Conservation (phyloP, 345 rosid species). For the Schrenkiella parvula region DNA sequence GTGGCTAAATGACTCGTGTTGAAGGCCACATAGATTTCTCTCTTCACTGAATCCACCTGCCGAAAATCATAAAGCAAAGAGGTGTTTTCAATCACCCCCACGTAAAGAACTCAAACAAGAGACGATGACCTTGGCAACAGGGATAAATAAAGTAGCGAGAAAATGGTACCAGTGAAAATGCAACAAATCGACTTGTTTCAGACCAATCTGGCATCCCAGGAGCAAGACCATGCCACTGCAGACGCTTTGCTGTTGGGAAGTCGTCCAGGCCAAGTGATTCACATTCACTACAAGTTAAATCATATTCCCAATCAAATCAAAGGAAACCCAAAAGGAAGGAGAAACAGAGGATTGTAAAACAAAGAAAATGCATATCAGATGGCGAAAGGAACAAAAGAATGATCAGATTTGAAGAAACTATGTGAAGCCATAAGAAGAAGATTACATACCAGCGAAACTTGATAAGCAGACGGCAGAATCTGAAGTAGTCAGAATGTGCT, state of each 20-base stretch:
- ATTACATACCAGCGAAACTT: conserved; percentile 68
- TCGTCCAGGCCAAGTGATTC: conserved; percentile 78
- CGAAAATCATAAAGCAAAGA: neutral
- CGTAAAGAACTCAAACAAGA: neutral
- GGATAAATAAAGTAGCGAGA: neutral
- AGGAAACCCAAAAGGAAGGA: conserved; percentile 1
- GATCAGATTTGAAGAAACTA: neutral
- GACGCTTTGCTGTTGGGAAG: conserved; percentile 86
- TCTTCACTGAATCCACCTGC: conserved; percentile 74
- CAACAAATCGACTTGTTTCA: conserved; percentile 84
- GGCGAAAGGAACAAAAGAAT: neutral
- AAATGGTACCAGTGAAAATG: conserved; percentile 69
- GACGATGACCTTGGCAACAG: neutral
- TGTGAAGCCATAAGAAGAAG: conserved; percentile 3
- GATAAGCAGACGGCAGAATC: conserved; percentile 77
- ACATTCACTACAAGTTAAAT: conserved; percentile 59
- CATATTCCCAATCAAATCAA: neutral
- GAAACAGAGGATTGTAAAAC: neutral
- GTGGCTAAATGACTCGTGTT: conserved; percentile 71
- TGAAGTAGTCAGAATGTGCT: conserved; percentile 64
- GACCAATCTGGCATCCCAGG: conserved; percentile 89
- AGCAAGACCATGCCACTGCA: conserved; percentile 89
- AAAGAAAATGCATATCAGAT: neutral
- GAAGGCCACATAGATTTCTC: conserved; percentile 80
- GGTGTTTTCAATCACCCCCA: neutral